These are phyloP conservation scores for Ascochyta clinopodiicola DNA, from an alignment of 2,329 filamentous ascomycete species.

Conservation along the genomic window DNA sequence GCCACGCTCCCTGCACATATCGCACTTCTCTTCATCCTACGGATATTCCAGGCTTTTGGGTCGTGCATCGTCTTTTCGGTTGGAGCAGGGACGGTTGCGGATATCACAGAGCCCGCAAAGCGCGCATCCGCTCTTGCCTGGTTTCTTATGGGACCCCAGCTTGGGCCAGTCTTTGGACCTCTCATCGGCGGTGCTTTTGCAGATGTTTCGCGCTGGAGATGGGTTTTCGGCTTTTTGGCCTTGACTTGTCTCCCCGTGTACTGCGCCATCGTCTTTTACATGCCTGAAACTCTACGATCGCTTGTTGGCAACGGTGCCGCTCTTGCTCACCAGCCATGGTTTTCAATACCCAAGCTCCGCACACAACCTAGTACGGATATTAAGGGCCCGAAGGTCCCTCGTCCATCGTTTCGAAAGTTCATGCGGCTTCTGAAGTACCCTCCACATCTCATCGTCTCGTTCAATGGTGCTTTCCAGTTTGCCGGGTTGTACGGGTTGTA, in stretches of 20 bases:
- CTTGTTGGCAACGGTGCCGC: conserved; percentile 53
- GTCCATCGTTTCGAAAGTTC: conserved; percentile 31
- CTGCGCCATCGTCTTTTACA: conserved; percentile 45
- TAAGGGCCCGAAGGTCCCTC: conserved; percentile 31
- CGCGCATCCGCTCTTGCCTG: conserved; percentile 52
- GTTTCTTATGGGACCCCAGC: conserved; percentile 54
- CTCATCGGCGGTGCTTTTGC: conserved; percentile 53
- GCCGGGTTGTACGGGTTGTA: conserved; percentile 38
- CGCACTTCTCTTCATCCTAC: conserved; percentile 49
- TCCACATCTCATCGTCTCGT: conserved; percentile 39
- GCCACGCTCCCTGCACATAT: conserved; percentile 50
- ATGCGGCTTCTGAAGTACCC: conserved; percentile 35
- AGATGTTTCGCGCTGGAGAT: conserved; percentile 49
- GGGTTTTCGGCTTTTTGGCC: conserved; percentile 53
- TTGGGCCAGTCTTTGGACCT: conserved; percentile 55
- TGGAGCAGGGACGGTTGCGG: conserved; percentile 54
- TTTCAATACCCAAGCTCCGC: conserved; percentile 34
- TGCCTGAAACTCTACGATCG: conserved; percentile 56
- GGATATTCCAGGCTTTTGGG: conserved; percentile 53
- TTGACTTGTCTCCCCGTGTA: conserved; percentile 35
- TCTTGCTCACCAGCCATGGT: conserved; percentile 33
- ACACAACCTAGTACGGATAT: conserved; percentile 27
- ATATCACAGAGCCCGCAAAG: conserved; percentile 50
- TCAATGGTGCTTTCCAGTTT: conserved; percentile 38
- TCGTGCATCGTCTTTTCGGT: conserved; percentile 53